Conservation (phyloP, 352 stramenopile genomes). For the Thraustotheca clavata region DNA sequence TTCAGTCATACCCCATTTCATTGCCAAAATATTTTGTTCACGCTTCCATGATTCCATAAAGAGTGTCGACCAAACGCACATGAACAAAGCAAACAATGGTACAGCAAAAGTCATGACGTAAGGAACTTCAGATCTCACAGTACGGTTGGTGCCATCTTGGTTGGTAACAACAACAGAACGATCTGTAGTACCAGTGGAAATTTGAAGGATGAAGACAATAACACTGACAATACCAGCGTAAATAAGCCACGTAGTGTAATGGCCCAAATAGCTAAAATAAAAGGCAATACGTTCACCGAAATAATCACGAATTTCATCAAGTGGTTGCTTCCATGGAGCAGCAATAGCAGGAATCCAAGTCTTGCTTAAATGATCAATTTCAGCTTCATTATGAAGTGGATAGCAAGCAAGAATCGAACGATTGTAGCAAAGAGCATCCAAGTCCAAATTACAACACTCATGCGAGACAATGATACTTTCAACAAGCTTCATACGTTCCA, state of each 20-base stretch:
- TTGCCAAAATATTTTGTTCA: slow-evolving; percentile 62
- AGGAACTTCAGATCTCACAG: not conserved
- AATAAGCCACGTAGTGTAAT: slow-evolving; percentile 94
- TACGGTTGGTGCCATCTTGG: not conserved
- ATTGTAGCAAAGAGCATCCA: slow-evolving; percentile 70
- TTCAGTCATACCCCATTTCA: slow-evolving; percentile 81
- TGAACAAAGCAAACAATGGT: slow-evolving; percentile 77
- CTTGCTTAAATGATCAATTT: slow-evolving; percentile 47
- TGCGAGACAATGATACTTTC: slow-evolving; percentile 80
- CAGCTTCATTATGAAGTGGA: slow-evolving; percentile 61
- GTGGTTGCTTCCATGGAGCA: slow-evolving; percentile 66
- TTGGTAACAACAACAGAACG: slow-evolving; percentile 60
- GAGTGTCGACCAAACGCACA: slow-evolving; percentile 85
- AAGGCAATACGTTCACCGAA: slow-evolving; percentile 91
- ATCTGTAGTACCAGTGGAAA: not conserved
- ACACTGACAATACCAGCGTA: slow-evolving; percentile 88
- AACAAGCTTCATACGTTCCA: slow-evolving; percentile 68
- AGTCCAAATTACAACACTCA: slow-evolving; percentile 47
- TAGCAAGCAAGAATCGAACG: slow-evolving; percentile 68
- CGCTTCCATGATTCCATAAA: slow-evolving; percentile 89
- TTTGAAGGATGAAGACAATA: slow-evolving; percentile 61
- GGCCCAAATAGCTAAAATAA: slow-evolving; percentile 96
- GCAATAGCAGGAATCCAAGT: slow-evolving; percentile 65
- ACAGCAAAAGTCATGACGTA: slow-evolving; percentile 64
- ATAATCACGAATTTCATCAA: slow-evolving; percentile 75